Conservation (phyloP, 75 land plant genomes). For the Ceratopteris richardii region DNA sequence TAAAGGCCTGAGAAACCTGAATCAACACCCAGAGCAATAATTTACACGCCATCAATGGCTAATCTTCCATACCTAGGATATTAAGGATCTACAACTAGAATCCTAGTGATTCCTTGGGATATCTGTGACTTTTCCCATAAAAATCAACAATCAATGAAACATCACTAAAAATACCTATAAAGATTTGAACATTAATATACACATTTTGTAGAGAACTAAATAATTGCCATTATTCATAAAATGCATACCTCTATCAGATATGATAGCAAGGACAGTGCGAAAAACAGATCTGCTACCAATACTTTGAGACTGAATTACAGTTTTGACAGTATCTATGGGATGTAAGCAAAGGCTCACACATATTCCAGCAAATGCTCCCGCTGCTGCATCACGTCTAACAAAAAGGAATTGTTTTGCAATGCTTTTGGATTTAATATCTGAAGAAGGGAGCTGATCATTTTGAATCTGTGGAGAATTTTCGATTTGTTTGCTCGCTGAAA, state of each 20-base stretch:
- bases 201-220: too few species aligned
- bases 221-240: too few species aligned
- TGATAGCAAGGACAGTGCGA: conserved; percentile 36
- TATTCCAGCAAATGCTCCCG: conserved; percentile 90
- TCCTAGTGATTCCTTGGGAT: too few species aligned
- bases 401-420: not conserved
- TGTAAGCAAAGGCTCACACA: conserved; percentile 87
- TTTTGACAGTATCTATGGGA: conserved; percentile 93
- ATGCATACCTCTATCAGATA: conserved; percentile 66
- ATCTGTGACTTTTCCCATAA: too few species aligned
- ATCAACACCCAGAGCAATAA: too few species aligned
- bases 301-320: conserved; percentile 66
- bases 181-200: too few species aligned
- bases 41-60: too few species aligned
- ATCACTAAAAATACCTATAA: too few species aligned
- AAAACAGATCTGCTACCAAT: conserved; percentile 39
- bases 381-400: conserved; percentile 49
- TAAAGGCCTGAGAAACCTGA: conserved; percentile 81
- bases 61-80: too few species aligned
- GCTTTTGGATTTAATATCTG: not conserved
- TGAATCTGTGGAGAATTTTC: not conserved
- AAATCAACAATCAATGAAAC: too few species aligned
- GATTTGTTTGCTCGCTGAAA: not conserved
- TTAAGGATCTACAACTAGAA: too few species aligned
- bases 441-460: not conserved